Evolutionary conservation across 257 asterid genomes (phyloP).

Genomic region (Linderniella brevidens): DNA sequence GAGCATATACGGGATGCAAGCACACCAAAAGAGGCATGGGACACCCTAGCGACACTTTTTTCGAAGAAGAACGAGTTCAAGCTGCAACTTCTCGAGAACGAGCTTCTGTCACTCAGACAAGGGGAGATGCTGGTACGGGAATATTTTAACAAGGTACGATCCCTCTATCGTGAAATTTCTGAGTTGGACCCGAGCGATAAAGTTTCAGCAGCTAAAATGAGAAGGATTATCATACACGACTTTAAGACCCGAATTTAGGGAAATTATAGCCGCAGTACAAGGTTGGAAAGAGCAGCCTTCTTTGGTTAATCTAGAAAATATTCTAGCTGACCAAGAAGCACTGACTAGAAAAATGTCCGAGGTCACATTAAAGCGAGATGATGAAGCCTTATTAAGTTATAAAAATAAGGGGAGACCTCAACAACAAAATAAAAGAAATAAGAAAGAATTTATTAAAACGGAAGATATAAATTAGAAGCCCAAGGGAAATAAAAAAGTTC

Average conservation of each 20-base stretch:
- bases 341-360: not conserved
- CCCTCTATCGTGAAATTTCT: not conserved
- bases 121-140: not conserved
- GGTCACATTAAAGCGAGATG: not conserved
- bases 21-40: conserved; percentile 4
- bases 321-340: not conserved
- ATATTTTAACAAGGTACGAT: not conserved
- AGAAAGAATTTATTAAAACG: conserved; percentile 1
- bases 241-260: not conserved
- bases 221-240: not conserved
- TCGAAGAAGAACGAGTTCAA: conserved; percentile 8
- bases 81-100: conserved; percentile 6
- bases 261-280: not conserved
- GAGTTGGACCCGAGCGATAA: not conserved
- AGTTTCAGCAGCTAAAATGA: not conserved
- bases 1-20: conserved; percentile 7
- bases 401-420: conserved; percentile 6
- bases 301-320: not conserved
- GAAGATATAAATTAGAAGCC: not conserved
- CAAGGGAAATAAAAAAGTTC: too few species aligned
- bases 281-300: not conserved
- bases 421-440: not conserved
- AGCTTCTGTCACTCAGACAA: not conserved
- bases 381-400: not conserved
- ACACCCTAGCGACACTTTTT: not conserved